Conservation (phyloP, 2,329 filamentous ascomycete species). For the Chlorencoelia australis region DNA sequence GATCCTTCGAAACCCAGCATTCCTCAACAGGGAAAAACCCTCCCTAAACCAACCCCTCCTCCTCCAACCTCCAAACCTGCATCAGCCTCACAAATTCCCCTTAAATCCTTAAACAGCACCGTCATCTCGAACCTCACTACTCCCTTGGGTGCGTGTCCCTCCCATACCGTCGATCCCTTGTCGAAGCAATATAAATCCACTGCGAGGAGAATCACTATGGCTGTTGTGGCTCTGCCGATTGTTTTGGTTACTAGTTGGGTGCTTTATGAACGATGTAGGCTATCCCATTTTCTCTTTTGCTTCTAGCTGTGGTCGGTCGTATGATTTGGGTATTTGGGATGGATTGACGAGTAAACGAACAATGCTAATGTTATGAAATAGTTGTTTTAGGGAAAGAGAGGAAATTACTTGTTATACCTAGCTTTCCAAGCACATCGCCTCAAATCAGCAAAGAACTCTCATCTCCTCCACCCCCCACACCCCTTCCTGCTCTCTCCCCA, state of each 20-base stretch:
- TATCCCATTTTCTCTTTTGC: constrained; percentile 2
- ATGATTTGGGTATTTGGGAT: constrained; percentile 50
- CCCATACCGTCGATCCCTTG: constrained; percentile 11
- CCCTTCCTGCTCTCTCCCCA: too few species aligned
- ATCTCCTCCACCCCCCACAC: too few species aligned
- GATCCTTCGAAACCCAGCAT: too few species aligned
- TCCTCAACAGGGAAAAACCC: too few species aligned
- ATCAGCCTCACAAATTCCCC: constrained; percentile 12
- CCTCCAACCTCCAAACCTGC: constrained; percentile 1
- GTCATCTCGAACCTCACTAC: constrained; percentile 22
- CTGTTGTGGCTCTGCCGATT: constrained; percentile 26
- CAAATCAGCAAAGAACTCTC: too few species aligned
- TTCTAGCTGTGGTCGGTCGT: constrained; percentile 52
- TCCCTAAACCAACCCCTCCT: neutral
- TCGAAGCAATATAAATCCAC: constrained; percentile 22
- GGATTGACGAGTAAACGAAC: too few species aligned
- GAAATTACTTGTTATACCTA: too few species aligned
- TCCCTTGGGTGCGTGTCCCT: constrained; percentile 21
- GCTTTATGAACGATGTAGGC: constrained; percentile 26
- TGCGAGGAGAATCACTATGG: constrained; percentile 23
- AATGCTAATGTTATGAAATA: too few species aligned
- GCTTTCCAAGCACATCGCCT: too few species aligned
- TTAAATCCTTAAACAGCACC: constrained; percentile 21
- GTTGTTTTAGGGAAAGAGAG: too few species aligned
- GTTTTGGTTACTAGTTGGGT: constrained; percentile 26